Percentiles rank a stretch among this genome's conserved stretches.
Conservation (phyloP, 2,329 filamentous ascomycete species). For the Drechslerella stenobrocha region DNA sequence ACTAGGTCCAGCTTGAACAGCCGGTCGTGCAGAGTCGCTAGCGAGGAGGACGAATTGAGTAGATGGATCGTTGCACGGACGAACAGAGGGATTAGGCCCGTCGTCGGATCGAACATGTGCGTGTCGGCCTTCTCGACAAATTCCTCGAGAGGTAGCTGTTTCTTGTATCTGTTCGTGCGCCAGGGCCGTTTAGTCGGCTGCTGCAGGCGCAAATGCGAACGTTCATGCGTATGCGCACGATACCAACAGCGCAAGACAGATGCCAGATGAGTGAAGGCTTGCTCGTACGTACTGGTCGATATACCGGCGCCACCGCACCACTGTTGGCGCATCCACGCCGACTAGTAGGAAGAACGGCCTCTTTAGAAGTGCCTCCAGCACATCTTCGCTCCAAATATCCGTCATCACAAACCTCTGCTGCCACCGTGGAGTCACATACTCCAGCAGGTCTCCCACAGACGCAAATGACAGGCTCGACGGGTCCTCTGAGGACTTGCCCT, state of each 20-base stretch:
- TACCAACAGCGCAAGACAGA: no score
- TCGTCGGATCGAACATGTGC: conserved; percentile 70
- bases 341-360: conserved; percentile 92
- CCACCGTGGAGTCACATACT: conserved; percentile 86
- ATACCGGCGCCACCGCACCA: conserved; percentile 79
- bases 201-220: no score
- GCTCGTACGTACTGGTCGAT: conserved; percentile 59
- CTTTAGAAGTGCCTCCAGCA: conserved; percentile 73
- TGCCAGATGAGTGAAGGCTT: background rate
- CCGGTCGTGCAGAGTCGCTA: conserved; percentile 71
- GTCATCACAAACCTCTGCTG: conserved; percentile 81
- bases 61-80: conserved; percentile 80
- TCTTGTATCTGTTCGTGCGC: conserved; percentile 41
- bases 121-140: conserved; percentile 68
- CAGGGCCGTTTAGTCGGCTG: background rate
- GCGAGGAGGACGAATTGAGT: conserved; percentile 76
- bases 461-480: conserved; percentile 58
- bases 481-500: background rate
- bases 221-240: background rate
- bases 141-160: conserved; percentile 58
- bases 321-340: conserved; percentile 86
- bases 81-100: conserved; percentile 74
- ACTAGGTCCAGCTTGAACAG: conserved; percentile 75
- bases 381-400: conserved; percentile 72
- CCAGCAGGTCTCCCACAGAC: conserved; percentile 69